A percentile compares a stretch with the other conserved stretches of the same genome.
Evolutionary conservation across 495 filamentous ascomycete species (phyloP).

Genomic region (Chlorociboria aeruginascens): DNA sequence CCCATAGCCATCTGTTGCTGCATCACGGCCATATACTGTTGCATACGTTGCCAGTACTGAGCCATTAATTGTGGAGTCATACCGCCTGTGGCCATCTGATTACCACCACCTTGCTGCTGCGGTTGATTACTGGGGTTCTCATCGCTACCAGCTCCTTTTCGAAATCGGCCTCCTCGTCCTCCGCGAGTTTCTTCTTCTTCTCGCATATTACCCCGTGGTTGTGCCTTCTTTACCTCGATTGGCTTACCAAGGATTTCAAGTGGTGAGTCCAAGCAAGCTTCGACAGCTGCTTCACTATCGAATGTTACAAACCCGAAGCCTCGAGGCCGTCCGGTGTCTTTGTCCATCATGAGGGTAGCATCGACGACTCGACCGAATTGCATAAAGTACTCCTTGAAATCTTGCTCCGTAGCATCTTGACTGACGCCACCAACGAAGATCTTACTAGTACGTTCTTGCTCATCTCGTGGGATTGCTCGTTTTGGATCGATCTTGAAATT

Average conservation of each 20-base stretch:
- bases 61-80: conserved; percentile 97
- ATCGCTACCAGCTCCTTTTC: conserved; percentile 36
- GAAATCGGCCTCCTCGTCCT: conserved; percentile 32
- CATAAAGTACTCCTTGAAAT: conserved; percentile 93
- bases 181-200: conserved; percentile 61
- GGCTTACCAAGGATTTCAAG: conserved; percentile 88
- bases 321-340: conserved; percentile 88
- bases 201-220: conserved; percentile 87
- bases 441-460: conserved; percentile 95
- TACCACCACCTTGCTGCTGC: conserved; percentile 27
- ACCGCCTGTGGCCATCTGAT: conserved; percentile 41
- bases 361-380: conserved; percentile 94
- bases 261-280: conserved; percentile 67
- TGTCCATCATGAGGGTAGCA: conserved; percentile 98
- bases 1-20: conserved; percentile 69
- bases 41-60: conserved; percentile 94
- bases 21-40: conserved; percentile 91
- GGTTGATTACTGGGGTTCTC: conserved; percentile 28
- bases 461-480: conserved; percentile 91
- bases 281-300: conserved; percentile 89
- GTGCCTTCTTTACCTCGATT: conserved; percentile 97
- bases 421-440: conserved; percentile 98
- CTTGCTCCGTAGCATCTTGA: conserved; percentile 88
- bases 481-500: conserved; percentile 81
- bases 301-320: conserved; percentile 99